Conservation (phyloP, 2,329 filamentous ascomycete genomes). For the Cryphonectria parasitica region DNA sequence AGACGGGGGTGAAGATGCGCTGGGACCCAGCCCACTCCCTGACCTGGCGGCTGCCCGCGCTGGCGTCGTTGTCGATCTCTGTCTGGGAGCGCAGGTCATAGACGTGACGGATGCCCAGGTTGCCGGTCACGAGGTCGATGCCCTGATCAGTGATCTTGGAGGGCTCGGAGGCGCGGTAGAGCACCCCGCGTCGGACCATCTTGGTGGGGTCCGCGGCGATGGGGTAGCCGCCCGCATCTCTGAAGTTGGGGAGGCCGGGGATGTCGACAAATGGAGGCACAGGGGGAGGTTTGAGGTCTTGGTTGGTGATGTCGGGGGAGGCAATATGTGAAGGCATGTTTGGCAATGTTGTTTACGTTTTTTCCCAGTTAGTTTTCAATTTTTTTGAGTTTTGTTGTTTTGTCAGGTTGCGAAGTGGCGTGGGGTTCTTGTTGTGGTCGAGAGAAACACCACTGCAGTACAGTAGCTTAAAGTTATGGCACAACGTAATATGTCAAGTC, state of each 20-base stretch:
- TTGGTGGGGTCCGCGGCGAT: conserved; percentile 40
- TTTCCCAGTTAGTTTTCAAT: not conserved
- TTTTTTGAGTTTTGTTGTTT: not conserved
- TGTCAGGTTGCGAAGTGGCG: not conserved
- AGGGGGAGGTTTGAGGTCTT: conserved; percentile 37
- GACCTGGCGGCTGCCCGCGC: conserved; percentile 38
- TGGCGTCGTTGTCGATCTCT: conserved; percentile 57
- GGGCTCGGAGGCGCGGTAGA: conserved; percentile 73
- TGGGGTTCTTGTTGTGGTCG: not conserved
- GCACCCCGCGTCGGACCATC: conserved; percentile 54
- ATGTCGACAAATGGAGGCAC: conserved; percentile 54
- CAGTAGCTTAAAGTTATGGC: not conserved
- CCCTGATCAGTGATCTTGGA: conserved; percentile 59
- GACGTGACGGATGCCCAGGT: conserved; percentile 64
- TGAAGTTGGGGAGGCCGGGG: conserved; percentile 68
- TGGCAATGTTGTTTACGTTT: not conserved
- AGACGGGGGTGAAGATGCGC: conserved; percentile 67
- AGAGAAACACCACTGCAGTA: not conserved
- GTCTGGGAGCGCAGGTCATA: conserved; percentile 70
- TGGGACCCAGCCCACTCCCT: conserved; percentile 55
- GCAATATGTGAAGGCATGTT: not conserved
- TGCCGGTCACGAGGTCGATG: conserved; percentile 49
- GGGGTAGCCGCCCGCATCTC: conserved; percentile 67
- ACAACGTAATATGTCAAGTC: not conserved
- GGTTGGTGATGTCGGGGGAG: not conserved